Evolutionary conservation across 1,284 basidiomycete species (phyloP), one percentile per base, ranked within the genome.

Genomic region (Sanghuangporus baumii): DNA sequence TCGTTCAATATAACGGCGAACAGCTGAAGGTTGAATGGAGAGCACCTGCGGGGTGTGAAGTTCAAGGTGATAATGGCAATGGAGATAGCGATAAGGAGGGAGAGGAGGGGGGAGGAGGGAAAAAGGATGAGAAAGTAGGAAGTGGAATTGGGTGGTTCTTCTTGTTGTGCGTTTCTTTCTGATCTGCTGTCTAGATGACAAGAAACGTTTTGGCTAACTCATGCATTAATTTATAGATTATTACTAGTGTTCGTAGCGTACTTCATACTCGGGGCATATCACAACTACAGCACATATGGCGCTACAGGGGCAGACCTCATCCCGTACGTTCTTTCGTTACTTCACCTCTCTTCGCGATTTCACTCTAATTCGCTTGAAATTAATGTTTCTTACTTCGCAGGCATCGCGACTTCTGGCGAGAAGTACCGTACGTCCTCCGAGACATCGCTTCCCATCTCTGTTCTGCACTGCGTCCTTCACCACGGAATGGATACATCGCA

Each of bases 361-460:
- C 14, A 43, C 26, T 11, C 56, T 63, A 38, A 59, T 61, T 36
- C 64, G 37, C 63, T 43, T 23, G 65, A 20, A 61, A 61, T 55
- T 46, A n/a, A 46, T 18, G 7, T 36, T 23, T 8, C 23, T 65
- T 38, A 51, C 63, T 47, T 18, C 57, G 55, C 67, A 93, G 91
- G 65, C 91, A 93, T 74, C 88, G 90, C 52, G 90, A 93, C 71
- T 91, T 94, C 74, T 93, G 90, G 90, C 78, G 85, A 73, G 91
- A 94, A 74, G 87, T 93, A 4, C 91, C 91, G 3, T 92, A 90
- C 69, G 88, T 94, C 83, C 72, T 92, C 40, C 79, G 80, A 46
- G 91, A 93, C 69, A 84, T 94, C 38, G 71, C 86, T 55, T 84
- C 86, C 14, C 89, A 92, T 74, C 74, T 93, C 48, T 91, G 89